Base-by-base conservation (phyloP, 2,329 filamentous ascomycete species). In the Fusarium praegraminearum region DNA sequence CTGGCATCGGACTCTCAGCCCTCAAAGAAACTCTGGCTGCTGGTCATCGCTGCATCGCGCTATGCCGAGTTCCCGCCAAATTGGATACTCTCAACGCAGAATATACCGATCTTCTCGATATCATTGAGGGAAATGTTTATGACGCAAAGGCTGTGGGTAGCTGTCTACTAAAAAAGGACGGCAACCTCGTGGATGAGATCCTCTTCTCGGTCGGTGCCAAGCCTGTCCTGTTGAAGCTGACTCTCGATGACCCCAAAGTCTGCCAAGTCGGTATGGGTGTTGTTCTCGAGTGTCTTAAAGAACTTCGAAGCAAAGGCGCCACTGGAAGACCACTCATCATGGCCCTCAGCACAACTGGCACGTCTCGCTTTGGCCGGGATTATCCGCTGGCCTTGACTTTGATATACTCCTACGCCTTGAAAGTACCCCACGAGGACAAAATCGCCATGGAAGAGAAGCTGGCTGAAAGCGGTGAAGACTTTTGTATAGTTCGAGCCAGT, bases 51-150 rank as follows among this genome's bases (percentile, higher is more conserved):
- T 86, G 84, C 76, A 77, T 83, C 50, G 85, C 83, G 46, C 79
- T 88, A 36, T 85, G 80, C 72, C 84, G 86, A 44, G 83, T 79
- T 3, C 83, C 86, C 10, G 78, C 80, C 49, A 87, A 85, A 64
- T 83, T 89, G 32, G 77, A 77, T 18, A 64, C 73, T 45, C 67
- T 78, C 12, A 69, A 85, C 52, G 50, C 74, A 1, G 66, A 69
- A 18, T 65, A 73, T 51, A 66, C 79, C 16, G 81, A 83, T 64
- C 80, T 87, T 4, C 80, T 88, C 5, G 76, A 67, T 10, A 76
- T 88, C 12, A 59, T 82, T 36, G 58, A 82, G 57, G 87, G 86
- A 67, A 83, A 87, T 67, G 83, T 83, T 15, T 81, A 83, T 70
- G 80, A 85, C 63, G 58, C 76, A 9, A 54, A 72, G 1, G 76